A percentile compares a stretch with the other conserved stretches of the same genome.
Conservation (phyloP, 139 green algal genomes). For the Raphidocelis subcapitata region DNA sequence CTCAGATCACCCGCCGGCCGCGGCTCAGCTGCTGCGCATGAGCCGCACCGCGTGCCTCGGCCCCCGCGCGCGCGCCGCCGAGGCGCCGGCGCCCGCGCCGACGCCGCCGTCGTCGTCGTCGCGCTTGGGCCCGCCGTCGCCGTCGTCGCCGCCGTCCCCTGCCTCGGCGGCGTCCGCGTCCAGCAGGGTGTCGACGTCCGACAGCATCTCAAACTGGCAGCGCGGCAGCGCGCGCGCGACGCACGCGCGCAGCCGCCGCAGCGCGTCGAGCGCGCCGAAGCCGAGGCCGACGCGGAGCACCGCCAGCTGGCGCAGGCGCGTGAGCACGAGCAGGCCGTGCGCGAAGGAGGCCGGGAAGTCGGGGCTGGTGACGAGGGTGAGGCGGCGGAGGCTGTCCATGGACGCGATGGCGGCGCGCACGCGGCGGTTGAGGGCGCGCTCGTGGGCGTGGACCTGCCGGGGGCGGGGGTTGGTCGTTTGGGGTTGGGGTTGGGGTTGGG, state of each 20-base stretch:
- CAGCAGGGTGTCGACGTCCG: not conserved
- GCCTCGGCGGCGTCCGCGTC: no score
- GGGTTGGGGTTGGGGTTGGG: no score
- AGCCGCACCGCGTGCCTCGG: no score
- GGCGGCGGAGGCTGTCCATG: slow-evolving; percentile 9
- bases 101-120: no score
- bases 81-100: no score
- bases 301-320: slow-evolving; percentile 16
- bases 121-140: no score
- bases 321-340: slow-evolving; percentile 8
- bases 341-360: slow-evolving; percentile 24
- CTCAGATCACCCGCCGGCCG: no score
- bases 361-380: slow-evolving; percentile 24
- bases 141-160: no score
- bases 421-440: slow-evolving; percentile 20
- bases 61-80: no score
- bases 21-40: no score
- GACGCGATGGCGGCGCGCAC: slow-evolving; percentile 16
- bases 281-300: slow-evolving; percentile 21
- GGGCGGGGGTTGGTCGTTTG: no score
- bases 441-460: slow-evolving; percentile 12
- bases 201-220: slow-evolving; percentile 28
- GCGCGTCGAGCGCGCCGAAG: slow-evolving; percentile 24
- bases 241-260: slow-evolving; percentile 8
- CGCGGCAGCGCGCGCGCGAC: slow-evolving; percentile 14